Evolutionary conservation across 805 yeast genomes (phyloP).

Genomic region (Sugiyamaella valdiviana): DNA sequence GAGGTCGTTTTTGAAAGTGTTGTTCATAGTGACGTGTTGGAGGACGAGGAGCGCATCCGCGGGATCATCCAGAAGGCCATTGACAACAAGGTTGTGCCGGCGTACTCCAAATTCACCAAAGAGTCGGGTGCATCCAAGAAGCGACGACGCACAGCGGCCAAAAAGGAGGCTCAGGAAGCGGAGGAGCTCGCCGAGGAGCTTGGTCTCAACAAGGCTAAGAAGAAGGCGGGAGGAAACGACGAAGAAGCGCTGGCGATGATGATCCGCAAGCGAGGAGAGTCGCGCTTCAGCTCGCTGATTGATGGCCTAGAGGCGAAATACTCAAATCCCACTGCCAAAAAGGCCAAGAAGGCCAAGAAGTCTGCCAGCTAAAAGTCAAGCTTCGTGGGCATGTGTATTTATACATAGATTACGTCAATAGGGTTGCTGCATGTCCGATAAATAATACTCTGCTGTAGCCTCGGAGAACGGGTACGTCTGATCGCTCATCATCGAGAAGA

Average conservation of each 20-base stretch:
- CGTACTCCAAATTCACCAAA: conserved; percentile 41
- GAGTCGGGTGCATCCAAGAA: conserved; percentile 45
- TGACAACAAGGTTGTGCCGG: conserved; percentile 34
- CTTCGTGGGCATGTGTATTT: too few relatives aligned
- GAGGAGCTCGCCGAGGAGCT: conserved; percentile 53
- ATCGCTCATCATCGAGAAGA: conserved; percentile 8
- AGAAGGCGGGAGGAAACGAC: conserved; percentile 9
- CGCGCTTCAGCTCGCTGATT: conserved; percentile 26
- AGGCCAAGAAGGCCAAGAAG: conserved; percentile 4
- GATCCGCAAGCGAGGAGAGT: conserved; percentile 29
- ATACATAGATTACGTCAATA: too few relatives aligned
- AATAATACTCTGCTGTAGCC: background rate
- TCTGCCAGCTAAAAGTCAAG: too few relatives aligned
- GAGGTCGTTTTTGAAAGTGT: conserved; percentile 63
- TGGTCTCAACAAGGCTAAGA: conserved; percentile 38
- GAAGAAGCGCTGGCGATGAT: conserved; percentile 34
- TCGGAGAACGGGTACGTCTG: background rate
- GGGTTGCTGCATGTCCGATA: background rate
- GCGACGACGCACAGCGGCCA: conserved; percentile 38
- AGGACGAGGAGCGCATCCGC: conserved; percentile 58
- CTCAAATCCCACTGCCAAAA: conserved; percentile 10
- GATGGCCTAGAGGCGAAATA: conserved; percentile 33
- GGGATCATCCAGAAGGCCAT: conserved; percentile 44
- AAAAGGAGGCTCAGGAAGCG: conserved; percentile 41
- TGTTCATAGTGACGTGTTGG: conserved; percentile 64